Conservation (phyloP, 495 filamentous ascomycete genomes). For the Rostrohypoxylon terebratum region DNA sequence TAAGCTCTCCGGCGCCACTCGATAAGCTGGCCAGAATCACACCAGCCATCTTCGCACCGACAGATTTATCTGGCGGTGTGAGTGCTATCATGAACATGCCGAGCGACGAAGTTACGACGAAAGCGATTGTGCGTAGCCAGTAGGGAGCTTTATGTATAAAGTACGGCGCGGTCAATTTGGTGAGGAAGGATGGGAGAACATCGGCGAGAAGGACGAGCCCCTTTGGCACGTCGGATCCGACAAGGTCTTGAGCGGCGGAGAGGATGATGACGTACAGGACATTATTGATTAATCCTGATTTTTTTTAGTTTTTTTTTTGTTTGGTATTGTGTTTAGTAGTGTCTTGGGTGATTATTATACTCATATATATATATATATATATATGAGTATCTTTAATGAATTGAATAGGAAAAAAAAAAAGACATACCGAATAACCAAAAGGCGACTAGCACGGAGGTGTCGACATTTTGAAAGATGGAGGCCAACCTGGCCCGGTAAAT, state of each 20-base stretch:
- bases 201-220: conserved; percentile 92
- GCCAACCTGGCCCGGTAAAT: conserved; percentile 73
- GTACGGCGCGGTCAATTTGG: conserved; percentile 90
- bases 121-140: conserved; percentile 74
- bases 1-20: conserved; percentile 87
- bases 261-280: conserved; percentile 98
- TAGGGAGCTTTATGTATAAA: conserved; percentile 92
- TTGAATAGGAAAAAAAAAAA: too few relatives aligned
- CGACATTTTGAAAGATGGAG: conserved; percentile 71
- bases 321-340: not conserved
- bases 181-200: conserved; percentile 87
- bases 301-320: not conserved
- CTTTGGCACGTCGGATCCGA: conserved; percentile 86
- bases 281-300: conserved; percentile 91
- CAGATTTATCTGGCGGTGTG: conserved; percentile 72
- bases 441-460: conserved; percentile 78
- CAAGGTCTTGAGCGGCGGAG: conserved; percentile 94
- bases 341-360: not conserved
- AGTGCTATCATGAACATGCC: conserved; percentile 93
- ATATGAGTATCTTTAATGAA: too few relatives aligned
- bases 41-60: conserved; percentile 80
- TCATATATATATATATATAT: too few relatives aligned
- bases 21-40: conserved; percentile 87
- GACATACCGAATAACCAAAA: conserved; percentile 92
- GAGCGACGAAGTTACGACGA: conserved; percentile 74